Base-by-base conservation (phyloP, 176 grass and related monocot species). In the Carex pumila region DNA sequence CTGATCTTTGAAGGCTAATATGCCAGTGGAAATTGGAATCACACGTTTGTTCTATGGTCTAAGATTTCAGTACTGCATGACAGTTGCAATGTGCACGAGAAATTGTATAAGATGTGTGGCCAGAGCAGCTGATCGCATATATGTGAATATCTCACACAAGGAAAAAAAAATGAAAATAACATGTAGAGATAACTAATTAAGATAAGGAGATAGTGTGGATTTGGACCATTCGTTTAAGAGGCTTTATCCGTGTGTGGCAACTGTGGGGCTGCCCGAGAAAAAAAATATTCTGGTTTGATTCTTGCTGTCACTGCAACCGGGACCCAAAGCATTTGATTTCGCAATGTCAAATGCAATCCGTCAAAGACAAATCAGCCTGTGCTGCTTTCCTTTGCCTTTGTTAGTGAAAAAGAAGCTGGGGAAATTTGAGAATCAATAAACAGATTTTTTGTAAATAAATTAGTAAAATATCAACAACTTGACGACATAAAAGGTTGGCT, bases 141-240 rank as follows among this genome's bases (percentile, higher is more conserved):
- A 75, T 34, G 25, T 12, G 22, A 56, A 77, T 77, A 77, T 77
- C 73, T 77, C 50, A 56, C 22, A 6, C 0, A 55, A 8, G 17
- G 15, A 55, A 55, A 54, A 30, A 14, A 54, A 7, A 15, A 53
- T 21, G 21, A 56, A 77, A 77, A 77, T 56, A 30, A 30, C 54
- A 54, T 54, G 47, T 76, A 52, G 39, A 82, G 92, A 94, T 94
- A 39, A 39, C 37, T 39, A 39, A 39, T 4, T 39, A 39, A 39
- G 37, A 39, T 39, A 94, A 94, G 92, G 87, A 77, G 83, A 89
- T 84, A 78, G 89, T 88, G 59, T 58, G 76, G 4, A 75, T 54
- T 75, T 87, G 80, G 89, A 86, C 92, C 92, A 94, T 89, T 84
- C 89, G 82, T 91, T 91, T 8, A 39, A 54, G 0, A 31, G 3